Conservation (phyloP, 257 asterid species). For the Linaria vulgaris region DNA sequence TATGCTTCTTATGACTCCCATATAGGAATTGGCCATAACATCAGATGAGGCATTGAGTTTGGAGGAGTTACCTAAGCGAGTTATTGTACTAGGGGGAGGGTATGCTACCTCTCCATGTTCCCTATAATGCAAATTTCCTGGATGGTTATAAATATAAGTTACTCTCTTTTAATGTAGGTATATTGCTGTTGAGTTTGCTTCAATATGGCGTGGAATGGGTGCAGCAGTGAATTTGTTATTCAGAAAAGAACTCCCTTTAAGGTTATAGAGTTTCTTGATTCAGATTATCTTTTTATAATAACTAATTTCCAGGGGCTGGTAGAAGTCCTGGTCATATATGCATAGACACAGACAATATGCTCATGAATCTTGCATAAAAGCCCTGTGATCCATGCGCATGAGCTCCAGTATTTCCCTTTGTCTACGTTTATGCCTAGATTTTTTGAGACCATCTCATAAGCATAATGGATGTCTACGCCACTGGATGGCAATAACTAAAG, state of each 20-base stretch:
- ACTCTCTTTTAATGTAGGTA: slow-evolving; percentile 51
- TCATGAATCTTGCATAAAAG: too few species aligned
- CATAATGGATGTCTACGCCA: too few species aligned
- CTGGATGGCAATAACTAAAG: too few species aligned
- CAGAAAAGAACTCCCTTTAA: slow-evolving; percentile 96
- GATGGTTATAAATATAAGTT: slow-evolving; percentile 21
- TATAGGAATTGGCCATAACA: slow-evolving; percentile 89
- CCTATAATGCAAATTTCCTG: slow-evolving; percentile 16
- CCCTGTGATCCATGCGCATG: too few species aligned
- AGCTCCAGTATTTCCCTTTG: too few species aligned
- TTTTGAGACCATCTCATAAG: too few species aligned
- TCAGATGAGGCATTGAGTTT: slow-evolving; percentile 98
- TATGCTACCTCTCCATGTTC: slow-evolving; percentile 29
- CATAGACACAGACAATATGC: too few species aligned
- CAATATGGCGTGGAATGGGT: slow-evolving; percentile 99
- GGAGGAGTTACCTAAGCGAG: slow-evolving; percentile 94
- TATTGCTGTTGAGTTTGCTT: slow-evolving; percentile 99
- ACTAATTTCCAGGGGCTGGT: too few species aligned
- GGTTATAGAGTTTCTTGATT: slow-evolving; percentile 41
- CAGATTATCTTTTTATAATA: neutral
- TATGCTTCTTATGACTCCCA: neutral
- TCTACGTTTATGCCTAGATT: too few species aligned
- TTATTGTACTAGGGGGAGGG: slow-evolving; percentile 93
- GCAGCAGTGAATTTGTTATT: slow-evolving; percentile 71
- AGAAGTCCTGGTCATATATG: too few species aligned